Base-by-base conservation (phyloP, 2,329 filamentous ascomycete genomes). In the Xylaria sp. region DNA sequence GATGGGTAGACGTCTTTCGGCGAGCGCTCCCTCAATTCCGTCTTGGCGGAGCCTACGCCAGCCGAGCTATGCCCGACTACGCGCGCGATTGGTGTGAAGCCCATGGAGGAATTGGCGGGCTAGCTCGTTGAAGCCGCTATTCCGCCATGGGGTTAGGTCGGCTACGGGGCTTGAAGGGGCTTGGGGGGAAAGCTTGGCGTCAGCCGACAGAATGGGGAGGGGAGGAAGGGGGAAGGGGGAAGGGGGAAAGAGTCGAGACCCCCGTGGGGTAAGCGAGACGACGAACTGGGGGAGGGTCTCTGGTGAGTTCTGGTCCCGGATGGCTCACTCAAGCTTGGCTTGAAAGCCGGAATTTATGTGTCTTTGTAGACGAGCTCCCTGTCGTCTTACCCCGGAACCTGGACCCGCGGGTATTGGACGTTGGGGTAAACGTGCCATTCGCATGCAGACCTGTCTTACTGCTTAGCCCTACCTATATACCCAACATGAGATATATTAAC, bases 11-110 rank as follows among this genome's bases (percentile, higher is more conserved):
- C 38, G 53, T 47, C 19, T 57, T 21, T 56, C 64, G 64, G 63
- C 61, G 48, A 59, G 37, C 42, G 48, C n/a, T 56, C 47, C 60
- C 52, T 62, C 44, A 39, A 24, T 48, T 66, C 65, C 65, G 65
- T 53, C 65, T 67, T 67, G 65, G 65, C 65, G 39, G n/a, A 19
- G n/a, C 6, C 47, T 49, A 34, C 48, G 56, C 48, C 47, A 43
- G 52, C 39, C 52, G 22, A 39, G 39, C 39, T 44, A 8, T 24
- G 39, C 40, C 17, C 37, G 7, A 11, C 19, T 44, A 29, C 39
- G 18, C 39, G 40, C 9, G 48, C 43, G 49, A 62, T 56, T 55
- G 54, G 57, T 26, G 45, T 53, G 29, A 21, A 37, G 5, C 4
- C 9, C 18, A 42, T 22, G 44, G 49, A 48, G 34, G 47, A 47